Evolutionary conservation across 768 basidiomycete genomes (phyloP).

Genomic region (Leccinum disarticulatum): DNA sequence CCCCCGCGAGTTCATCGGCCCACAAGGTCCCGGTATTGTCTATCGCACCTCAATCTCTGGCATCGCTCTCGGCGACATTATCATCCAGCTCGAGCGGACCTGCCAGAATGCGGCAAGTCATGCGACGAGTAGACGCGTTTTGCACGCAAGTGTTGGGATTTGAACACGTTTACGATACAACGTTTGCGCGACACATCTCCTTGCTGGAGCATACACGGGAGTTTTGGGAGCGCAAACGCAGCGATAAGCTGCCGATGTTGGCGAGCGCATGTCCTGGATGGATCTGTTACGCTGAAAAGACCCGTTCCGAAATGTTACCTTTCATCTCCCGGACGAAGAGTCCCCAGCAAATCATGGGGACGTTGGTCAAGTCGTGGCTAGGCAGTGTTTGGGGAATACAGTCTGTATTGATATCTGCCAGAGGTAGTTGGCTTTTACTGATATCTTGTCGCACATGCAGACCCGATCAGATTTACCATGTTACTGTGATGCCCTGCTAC

Average conservation of each 20-base stretch:
- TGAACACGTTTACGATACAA: constrained; percentile 88
- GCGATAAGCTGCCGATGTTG: constrained; percentile 72
- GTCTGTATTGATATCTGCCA: constrained; percentile 45
- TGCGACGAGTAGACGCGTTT: constrained; percentile 72
- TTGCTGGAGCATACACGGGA: constrained; percentile 81
- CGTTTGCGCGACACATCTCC: constrained; percentile 87
- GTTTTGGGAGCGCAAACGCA: constrained; percentile 67
- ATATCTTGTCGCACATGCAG: constrained; percentile 37
- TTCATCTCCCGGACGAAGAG: constrained; percentile 88
- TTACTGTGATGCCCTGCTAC: constrained; percentile 98
- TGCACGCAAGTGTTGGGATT: constrained; percentile 68
- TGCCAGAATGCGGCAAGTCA: constrained; percentile 55
- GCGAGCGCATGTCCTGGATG: constrained; percentile 71
- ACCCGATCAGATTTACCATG: constrained; percentile 89
- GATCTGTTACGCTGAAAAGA: constrained; percentile 99
- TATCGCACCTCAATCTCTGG: constrained; percentile 86
- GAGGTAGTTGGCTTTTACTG: neutral
- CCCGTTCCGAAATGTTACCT: constrained; percentile 90
- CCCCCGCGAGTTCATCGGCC: constrained; percentile 35
- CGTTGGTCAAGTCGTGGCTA: constrained; percentile 89
- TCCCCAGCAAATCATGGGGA: constrained; percentile 93
- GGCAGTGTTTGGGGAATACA: constrained; percentile 60
- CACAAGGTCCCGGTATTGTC: constrained; percentile 72
- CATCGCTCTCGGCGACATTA: constrained; percentile 70
- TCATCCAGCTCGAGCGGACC: constrained; percentile 44